A percentile compares a stretch with the other conserved stretches of the same genome.
These are phyloP conservation scores for Epichloe bromicola DNA, from an alignment of 2,329 filamentous ascomycete species.

Conservation along the genomic window DNA sequence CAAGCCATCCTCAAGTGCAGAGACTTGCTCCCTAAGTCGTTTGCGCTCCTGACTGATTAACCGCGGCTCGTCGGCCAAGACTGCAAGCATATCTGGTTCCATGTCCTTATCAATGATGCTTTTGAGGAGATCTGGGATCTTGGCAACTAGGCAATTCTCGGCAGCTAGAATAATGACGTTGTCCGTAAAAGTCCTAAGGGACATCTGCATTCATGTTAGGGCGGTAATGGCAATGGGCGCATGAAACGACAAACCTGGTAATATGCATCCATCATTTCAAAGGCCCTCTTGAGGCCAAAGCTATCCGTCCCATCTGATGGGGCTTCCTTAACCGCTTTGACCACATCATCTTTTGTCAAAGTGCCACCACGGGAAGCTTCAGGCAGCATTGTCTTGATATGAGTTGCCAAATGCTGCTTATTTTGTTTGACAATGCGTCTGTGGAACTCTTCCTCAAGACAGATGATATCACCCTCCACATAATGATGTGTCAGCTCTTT, in stretches of 20 bases:
- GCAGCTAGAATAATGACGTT: slow-evolving; percentile 3
- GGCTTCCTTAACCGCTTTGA: slow-evolving; percentile 10
- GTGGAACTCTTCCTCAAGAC: slow-evolving; percentile 9
- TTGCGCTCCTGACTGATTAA: background rate
- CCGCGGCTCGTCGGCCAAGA: background rate
- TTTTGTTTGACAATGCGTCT: background rate
- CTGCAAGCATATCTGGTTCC: background rate
- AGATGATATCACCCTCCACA: slow-evolving; percentile 18
- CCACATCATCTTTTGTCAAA: slow-evolving; percentile 4
- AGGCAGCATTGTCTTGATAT: background rate
- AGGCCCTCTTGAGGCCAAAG: slow-evolving; percentile 25
- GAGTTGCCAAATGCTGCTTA: slow-evolving; percentile 1
- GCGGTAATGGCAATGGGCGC: no score
- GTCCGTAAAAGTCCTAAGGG: slow-evolving; percentile 3
- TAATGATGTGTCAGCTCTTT: slow-evolving; percentile 27
- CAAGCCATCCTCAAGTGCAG: background rate
- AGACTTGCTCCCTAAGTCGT: background rate
- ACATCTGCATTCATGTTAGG: background rate
- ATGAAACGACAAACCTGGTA: slow-evolving; percentile 23
- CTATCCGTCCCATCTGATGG: background rate
- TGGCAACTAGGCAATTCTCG: slow-evolving; percentile 5
- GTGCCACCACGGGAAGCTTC: background rate
- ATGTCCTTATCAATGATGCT: background rate
- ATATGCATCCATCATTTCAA: slow-evolving; percentile 31
- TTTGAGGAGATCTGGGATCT: slow-evolving; percentile 1